These are phyloP conservation scores for Leucoagaricus sp. DNA, from an alignment of 1,284 basidiomycete species.

Conservation along the genomic window DNA sequence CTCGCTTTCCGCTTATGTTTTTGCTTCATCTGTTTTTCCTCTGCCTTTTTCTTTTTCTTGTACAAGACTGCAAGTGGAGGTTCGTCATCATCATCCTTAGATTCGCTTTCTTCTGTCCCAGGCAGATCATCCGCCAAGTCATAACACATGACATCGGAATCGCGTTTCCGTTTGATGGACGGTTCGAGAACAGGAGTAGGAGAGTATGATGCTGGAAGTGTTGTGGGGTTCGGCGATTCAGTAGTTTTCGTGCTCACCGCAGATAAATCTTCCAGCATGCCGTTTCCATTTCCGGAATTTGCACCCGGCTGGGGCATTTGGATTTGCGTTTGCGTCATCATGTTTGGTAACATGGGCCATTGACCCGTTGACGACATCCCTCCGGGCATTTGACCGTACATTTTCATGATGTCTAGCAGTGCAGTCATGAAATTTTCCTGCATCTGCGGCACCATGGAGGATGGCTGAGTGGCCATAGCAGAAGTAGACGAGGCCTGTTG, in stretches of 20 bases:
- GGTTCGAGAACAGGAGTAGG: neutral
- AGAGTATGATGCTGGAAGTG: neutral
- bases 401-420: slow-evolving; percentile 26
- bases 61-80: neutral
- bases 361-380: slow-evolving; percentile 8
- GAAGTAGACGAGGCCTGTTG: slow-evolving; percentile 1
- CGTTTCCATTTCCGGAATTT: slow-evolving; percentile 7
- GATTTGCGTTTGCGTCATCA: neutral
- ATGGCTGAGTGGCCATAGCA: slow-evolving; percentile 13
- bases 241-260: slow-evolving; percentile 1
- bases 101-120: too few species aligned
- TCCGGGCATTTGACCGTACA: slow-evolving; percentile 7
- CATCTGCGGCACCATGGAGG: slow-evolving; percentile 18
- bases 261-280: neutral
- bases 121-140: neutral
- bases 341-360: slow-evolving; percentile 2
- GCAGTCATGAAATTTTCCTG: slow-evolving; percentile 18
- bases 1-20: neutral
- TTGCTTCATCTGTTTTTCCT: neutral
- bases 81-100: neutral
- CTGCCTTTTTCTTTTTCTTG: slow-evolving; percentile 1
- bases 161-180: slow-evolving; percentile 10
- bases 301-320: neutral
- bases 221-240: neutral
- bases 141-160: neutral